Base-by-base conservation (phyloP, 169 alveolate genomes). In the Plasmodium falciparum region DNA sequence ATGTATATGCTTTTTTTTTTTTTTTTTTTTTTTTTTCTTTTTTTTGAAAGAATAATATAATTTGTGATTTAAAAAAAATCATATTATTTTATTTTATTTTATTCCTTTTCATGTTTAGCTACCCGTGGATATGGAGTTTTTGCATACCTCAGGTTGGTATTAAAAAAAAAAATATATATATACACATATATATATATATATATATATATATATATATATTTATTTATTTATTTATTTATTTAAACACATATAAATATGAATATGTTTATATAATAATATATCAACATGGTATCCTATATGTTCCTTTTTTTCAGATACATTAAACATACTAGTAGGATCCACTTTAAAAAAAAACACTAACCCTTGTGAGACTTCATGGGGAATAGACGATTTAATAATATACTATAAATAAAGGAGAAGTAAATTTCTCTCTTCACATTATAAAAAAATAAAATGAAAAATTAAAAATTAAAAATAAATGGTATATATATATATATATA, bases 341-440 rank as follows among this genome's bases (percentile, higher is more conserved):
- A 92, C 92, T 59, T 54, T 93, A 62, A 88, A 92, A 50, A 78
- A 61, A 52, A 75, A 80, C 13, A 89, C 94, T 43, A 73, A 94
- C 63, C 65, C 96, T 0, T 95, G 97, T 70, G 90, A 89, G 59
- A 95, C 93, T 15, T 94, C 97, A 8, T 95, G 97, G 97, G 97
- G 97, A 33, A 67, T 95, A 13, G 97, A 93, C 67, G 97, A 95
- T 67, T 67, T 95, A 11, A 89, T 93, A 56, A 66, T 95, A 2
- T 95, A 90, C 65, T 67, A 94, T 26, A 70, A 92, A 43, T 93
- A 52, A 72, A 26, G 39, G 39, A 26, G 39, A 26, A 26, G 39
- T 11, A 9, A 54, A n/a, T 54, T 0, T 54, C 7, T 13, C 20
- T 50, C 15, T 54, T 9, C 0, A 5, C 2, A 54, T 54, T 54